phyloP scores from a whole-genome alignment of 163 green algal species.

The Coccomyxa subellipsoidea region DNA sequence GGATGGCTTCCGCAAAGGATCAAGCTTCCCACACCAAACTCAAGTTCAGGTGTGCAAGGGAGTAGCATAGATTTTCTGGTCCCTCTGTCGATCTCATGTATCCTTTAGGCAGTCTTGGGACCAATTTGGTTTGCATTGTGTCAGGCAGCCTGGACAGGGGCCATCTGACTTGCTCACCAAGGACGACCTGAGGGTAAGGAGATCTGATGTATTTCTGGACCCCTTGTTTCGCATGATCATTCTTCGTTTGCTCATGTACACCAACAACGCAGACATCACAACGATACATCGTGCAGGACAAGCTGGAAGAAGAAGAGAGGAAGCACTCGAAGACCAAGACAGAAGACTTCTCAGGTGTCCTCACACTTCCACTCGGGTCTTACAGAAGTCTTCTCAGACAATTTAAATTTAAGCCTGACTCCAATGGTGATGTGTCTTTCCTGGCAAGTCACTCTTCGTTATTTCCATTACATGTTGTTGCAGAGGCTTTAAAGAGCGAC shows the following conservation, averaged over 20 bases:
- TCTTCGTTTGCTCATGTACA: background rate
- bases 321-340: constrained; percentile 69
- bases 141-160: constrained; percentile 70
- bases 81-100: background rate
- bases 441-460: no score
- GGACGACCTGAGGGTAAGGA: constrained; percentile 48
- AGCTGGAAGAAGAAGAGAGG: constrained; percentile 76
- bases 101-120: no score
- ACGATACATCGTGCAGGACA: constrained; percentile 26
- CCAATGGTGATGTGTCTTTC: background rate
- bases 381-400: background rate
- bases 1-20: constrained; percentile 66
- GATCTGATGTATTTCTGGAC: no score
- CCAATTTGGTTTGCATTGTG: background rate
- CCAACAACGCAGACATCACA: background rate
- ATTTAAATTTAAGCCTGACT: background rate
- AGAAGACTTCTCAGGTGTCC: constrained; percentile 38
- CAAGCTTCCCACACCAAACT: constrained; percentile 67
- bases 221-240: no score
- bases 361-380: background rate
- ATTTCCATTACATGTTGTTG: background rate
- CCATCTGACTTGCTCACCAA: constrained; percentile 39
- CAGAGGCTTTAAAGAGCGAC: constrained; percentile 51
- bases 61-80: background rate
- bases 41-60: constrained; percentile 69